These are phyloP conservation scores for Baorangia bicolor DNA, from an alignment of 768 basidiomycete genomes.

Conservation along the genomic window DNA sequence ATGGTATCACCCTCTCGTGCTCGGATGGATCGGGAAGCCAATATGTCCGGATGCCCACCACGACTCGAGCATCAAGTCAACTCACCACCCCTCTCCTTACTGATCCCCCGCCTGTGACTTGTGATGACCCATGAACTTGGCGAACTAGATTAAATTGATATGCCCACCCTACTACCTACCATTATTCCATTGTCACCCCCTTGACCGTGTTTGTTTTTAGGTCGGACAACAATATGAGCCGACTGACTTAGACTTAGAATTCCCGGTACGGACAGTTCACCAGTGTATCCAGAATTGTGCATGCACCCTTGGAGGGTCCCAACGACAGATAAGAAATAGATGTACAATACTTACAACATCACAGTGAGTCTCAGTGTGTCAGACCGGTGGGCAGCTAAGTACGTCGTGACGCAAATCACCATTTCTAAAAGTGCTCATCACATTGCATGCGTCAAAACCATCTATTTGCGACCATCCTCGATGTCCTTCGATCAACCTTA, in stretches of 20 bases:
- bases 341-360: background rate
- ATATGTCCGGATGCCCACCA: background rate
- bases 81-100: background rate
- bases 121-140: background rate
- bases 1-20: background rate
- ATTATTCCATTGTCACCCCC: background rate
- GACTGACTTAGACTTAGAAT: background rate
- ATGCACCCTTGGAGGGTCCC: background rate
- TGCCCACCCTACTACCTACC: background rate
- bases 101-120: background rate
- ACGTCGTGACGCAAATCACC: background rate
- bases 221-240: no score
- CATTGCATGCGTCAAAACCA: background rate
- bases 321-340: no score
- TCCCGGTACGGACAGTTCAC: background rate
- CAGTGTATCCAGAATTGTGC: background rate
- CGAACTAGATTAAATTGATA: background rate
- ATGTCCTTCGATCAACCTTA: background rate
- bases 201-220: background rate
- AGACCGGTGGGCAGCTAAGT: background rate
- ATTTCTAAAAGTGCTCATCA: no score
- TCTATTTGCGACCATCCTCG: background rate
- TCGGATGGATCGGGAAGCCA: background rate
- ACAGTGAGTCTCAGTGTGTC: background rate
- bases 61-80: background rate